Evolutionary conservation across 129 eudicot species (phyloP).

Genomic region (Erigeron canadensis): DNA sequence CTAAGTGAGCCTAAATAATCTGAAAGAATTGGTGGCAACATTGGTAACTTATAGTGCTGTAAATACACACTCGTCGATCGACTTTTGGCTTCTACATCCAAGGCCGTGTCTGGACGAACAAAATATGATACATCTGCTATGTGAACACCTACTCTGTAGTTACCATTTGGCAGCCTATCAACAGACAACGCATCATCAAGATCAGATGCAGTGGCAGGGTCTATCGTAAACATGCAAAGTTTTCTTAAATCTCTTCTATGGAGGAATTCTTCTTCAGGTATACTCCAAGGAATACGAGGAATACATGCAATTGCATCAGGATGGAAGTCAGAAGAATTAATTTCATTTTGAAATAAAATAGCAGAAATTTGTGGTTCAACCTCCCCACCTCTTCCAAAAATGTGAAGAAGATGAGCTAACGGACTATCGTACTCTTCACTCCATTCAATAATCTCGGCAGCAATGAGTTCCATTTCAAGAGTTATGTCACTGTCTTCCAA

Average conservation of each 20-base stretch:
- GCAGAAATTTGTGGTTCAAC: slow-evolving; percentile 72
- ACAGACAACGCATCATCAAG: slow-evolving; percentile 93
- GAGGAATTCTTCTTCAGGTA: slow-evolving; percentile 57
- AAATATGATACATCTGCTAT: slow-evolving; percentile 89
- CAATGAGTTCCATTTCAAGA: slow-evolving; percentile 74
- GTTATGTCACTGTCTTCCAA: slow-evolving; percentile 58
- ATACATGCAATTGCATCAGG: slow-evolving; percentile 61
- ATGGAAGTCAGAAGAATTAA: slow-evolving; percentile 57
- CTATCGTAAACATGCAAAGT: slow-evolving; percentile 72
- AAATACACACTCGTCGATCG: slow-evolving; percentile 77
- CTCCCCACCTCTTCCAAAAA: slow-evolving; percentile 77
- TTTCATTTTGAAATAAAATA: slow-evolving; percentile 71
- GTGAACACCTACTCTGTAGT: slow-evolving; percentile 85
- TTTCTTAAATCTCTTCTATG: slow-evolving; percentile 72
- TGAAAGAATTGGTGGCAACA: slow-evolving; percentile 77
- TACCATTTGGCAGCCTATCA: slow-evolving; percentile 50
- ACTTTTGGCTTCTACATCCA: slow-evolving; percentile 74
- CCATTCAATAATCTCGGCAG: slow-evolving; percentile 71
- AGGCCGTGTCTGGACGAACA: slow-evolving; percentile 66
- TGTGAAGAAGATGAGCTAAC: slow-evolving; percentile 46
- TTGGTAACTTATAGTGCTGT: slow-evolving; percentile 53
- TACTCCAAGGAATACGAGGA: slow-evolving; percentile 56
- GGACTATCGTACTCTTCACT: slow-evolving; percentile 65
- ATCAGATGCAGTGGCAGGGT: slow-evolving; percentile 77
- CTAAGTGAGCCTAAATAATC: slow-evolving; percentile 72